These are phyloP conservation scores for Ophiosphaerella korrae DNA, from an alignment of 2,329 filamentous ascomycete species.

Conservation along the genomic window DNA sequence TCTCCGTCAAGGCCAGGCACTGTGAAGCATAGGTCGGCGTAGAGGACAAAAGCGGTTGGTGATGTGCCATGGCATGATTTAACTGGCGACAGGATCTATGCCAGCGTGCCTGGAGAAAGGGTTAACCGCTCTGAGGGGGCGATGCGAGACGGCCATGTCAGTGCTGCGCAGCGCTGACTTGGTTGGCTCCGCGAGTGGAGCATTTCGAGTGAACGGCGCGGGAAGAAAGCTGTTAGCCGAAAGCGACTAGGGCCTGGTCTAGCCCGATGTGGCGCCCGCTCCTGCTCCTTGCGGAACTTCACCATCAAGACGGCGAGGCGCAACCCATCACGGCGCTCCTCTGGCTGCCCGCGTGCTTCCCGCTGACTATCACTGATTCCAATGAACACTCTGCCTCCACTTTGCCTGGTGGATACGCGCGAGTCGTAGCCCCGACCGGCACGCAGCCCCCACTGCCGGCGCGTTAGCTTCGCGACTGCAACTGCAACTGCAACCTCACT, in stretches of 20 bases:
- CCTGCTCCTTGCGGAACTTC: conserved; percentile 17
- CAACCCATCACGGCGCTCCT: conserved; percentile 21
- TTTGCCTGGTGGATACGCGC: conserved; percentile 35
- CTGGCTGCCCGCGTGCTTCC: conserved; percentile 24
- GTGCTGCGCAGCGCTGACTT: too few species aligned
- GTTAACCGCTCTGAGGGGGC: too few species aligned
- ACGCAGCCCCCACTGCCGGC: conserved; percentile 28
- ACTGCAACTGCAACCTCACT: conserved; percentile 22
- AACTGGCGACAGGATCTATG: too few species aligned
- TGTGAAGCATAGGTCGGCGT: too few species aligned
- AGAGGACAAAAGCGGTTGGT: too few species aligned
- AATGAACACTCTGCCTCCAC: conserved; percentile 28
- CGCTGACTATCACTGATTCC: conserved; percentile 16
- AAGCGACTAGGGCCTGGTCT: conserved; percentile 15
- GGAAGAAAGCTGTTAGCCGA: conserved; percentile 3
- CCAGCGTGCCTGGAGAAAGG: too few species aligned
- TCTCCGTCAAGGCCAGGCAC: too few species aligned
- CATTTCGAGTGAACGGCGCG: background rate
- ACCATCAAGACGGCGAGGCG: conserved; percentile 12
- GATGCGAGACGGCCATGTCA: too few species aligned
- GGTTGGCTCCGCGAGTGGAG: too few species aligned
- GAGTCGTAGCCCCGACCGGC: conserved; percentile 27
- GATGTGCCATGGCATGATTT: too few species aligned
- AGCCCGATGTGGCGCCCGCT: conserved; percentile 7
- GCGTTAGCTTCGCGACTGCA: conserved; percentile 25